Percentiles rank a stretch among this genome's conserved stretches.
phyloP scores from a whole-genome alignment of 768 basidiomycete genomes.

The Coprinopsis marcescibilis region DNA sequence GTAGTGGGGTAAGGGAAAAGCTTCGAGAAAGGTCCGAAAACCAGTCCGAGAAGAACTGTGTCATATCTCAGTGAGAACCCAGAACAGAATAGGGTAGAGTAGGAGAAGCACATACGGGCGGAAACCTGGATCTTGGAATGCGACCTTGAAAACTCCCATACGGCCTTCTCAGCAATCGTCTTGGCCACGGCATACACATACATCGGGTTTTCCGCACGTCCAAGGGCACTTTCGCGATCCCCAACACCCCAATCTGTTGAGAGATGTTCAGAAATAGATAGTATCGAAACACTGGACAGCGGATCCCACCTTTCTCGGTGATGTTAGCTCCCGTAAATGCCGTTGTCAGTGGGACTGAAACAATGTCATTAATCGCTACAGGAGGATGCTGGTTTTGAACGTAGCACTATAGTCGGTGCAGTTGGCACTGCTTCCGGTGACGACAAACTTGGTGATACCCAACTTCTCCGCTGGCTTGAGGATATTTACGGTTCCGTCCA shows the following conservation, averaged over 20 bases:
- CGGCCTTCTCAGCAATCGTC: slow-evolving; percentile 32
- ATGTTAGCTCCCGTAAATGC: slow-evolving; percentile 20
- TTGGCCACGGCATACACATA: slow-evolving; percentile 38
- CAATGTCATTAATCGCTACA: neutral
- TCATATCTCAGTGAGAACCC: too few relatives aligned
- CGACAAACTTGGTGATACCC: slow-evolving; percentile 28
- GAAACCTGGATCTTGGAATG: slow-evolving; percentile 33
- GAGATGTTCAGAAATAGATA: neutral
- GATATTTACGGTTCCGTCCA: slow-evolving; percentile 35
- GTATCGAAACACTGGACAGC: neutral
- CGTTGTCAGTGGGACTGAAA: slow-evolving; percentile 15
- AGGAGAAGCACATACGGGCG: slow-evolving; percentile 27
- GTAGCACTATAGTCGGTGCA: slow-evolving; percentile 22
- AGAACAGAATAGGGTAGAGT: neutral
- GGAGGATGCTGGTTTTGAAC: neutral
- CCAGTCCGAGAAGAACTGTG: slow-evolving; percentile 33
- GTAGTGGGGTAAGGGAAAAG: slow-evolving; percentile 25
- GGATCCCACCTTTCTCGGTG: slow-evolving; percentile 18
- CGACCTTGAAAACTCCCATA: slow-evolving; percentile 34
- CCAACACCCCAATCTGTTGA: slow-evolving; percentile 28
- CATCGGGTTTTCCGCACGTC: slow-evolving; percentile 20
- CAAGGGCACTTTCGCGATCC: slow-evolving; percentile 25
- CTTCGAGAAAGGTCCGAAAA: slow-evolving; percentile 31
- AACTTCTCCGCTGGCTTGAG: slow-evolving; percentile 32
- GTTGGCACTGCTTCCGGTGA: slow-evolving; percentile 29